Percentiles rank a stretch among this genome's conserved stretches.
These are phyloP conservation scores for Lachnellula willkommii DNA, from an alignment of 2,329 filamentous ascomycete species.

Conservation along the genomic window DNA sequence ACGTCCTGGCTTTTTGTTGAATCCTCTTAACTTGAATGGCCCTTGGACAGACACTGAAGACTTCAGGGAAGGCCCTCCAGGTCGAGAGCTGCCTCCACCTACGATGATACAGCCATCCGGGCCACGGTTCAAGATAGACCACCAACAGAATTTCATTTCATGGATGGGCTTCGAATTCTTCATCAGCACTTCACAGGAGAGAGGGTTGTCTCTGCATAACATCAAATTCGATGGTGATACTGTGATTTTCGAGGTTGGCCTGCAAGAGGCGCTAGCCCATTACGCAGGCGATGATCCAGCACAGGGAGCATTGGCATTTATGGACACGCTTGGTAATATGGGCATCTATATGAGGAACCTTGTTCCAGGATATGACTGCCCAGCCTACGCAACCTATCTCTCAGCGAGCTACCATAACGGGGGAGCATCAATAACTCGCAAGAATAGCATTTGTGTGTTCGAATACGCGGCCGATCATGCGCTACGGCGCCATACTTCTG, in stretches of 20 bases:
- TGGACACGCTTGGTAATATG: conserved; percentile 33
- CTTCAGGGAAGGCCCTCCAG: conserved; percentile 1
- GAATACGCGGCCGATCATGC: conserved; percentile 46
- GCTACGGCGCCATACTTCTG: conserved; percentile 44
- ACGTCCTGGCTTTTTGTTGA: conserved; percentile 13
- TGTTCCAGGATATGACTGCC: conserved; percentile 39
- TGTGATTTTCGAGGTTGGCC: conserved; percentile 49
- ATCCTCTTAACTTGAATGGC: conserved; percentile 11
- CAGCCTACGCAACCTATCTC: conserved; percentile 44
- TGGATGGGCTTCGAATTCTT: conserved; percentile 38
- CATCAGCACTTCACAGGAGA: conserved; percentile 43
- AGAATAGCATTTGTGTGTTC: conserved; percentile 51
- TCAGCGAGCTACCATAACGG: conserved; percentile 42
- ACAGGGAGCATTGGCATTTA: conserved; percentile 24
- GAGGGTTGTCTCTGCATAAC: conserved; percentile 46
- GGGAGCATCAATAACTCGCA: conserved; percentile 41
- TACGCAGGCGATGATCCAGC: conserved; percentile 31
- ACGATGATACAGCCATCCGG: conserved; percentile 11
- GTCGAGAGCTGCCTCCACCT: conserved; percentile 12
- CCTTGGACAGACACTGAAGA: conserved; percentile 17
- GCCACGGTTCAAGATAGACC: conserved; percentile 19
- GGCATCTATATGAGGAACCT: conserved; percentile 28
- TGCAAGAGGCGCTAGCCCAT: conserved; percentile 45
- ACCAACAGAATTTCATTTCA: conserved; percentile 12
- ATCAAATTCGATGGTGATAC: conserved; percentile 50